Base-by-base conservation (phyloP, 2,329 filamentous ascomycete species). In the Pleurostoma richardsiae region DNA sequence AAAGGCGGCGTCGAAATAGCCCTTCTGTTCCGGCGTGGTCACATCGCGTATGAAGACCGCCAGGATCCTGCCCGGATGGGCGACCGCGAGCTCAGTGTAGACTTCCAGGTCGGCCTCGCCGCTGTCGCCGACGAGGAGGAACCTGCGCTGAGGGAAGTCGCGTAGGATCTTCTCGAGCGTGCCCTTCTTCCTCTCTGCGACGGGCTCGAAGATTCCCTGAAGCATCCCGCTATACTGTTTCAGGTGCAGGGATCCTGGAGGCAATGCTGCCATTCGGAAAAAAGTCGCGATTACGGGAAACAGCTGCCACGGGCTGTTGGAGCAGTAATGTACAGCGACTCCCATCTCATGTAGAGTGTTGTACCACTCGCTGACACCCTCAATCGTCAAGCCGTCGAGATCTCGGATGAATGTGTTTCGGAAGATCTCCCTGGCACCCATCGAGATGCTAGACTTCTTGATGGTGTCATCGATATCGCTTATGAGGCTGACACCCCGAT, bases 261-360 rank as follows among this genome's bases (percentile, higher is more conserved):
- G 94, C 1, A 99, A 71, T 2, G 87, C 87, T 5, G 88, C 87
- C 39, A 86, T 68, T 53, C 84, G 82, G 64, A 97, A 95, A 63
- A 87, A 99, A 45, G 81, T 89, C 4, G 88, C 86, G 8, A 99
- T 72, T 3, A 97, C 82, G 0, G 94, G 94, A 57, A 89, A 99
- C 5, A 99, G 77, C 63, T 99, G 95, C 95, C 95, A 99, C 1
- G 94, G 94, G 43, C 92, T 95, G 66, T 99, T 99, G n/a, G 94
- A 99, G 54, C 96, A 95, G 64, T 99, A 99, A 62, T 99, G 95
- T 44, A 99, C 79, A 56, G 84, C 82, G 28, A 97, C 92, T 19
- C 91, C 90, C 70, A 92, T 82, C 26, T 83, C 74, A 38, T 86
- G 78, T 68, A 99, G 76, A 26, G 75, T 75, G 33, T 74, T 82